These are phyloP conservation scores for Cubamyces lactineus DNA, from an alignment of 768 basidiomycete species.

Conservation along the genomic window DNA sequence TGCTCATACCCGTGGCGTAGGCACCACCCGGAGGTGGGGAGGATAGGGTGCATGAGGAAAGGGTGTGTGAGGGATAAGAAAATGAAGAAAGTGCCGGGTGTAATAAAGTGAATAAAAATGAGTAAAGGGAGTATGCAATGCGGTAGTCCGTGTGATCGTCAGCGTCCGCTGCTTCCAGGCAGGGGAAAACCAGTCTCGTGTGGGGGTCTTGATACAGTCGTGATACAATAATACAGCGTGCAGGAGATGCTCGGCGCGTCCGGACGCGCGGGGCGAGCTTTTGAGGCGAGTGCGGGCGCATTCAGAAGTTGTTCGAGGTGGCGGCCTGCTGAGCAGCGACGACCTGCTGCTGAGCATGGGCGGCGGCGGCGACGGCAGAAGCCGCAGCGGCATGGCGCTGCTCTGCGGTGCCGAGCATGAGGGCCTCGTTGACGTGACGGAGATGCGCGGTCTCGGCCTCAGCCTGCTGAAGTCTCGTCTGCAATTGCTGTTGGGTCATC, in stretches of 20 bases:
- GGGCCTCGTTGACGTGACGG: slow-evolving; percentile 82
- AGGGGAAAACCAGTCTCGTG: slow-evolving; percentile 39
- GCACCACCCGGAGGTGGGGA: slow-evolving; percentile 24
- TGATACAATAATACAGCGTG: slow-evolving; percentile 39
- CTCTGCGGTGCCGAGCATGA: slow-evolving; percentile 85
- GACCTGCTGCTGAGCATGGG: slow-evolving; percentile 42
- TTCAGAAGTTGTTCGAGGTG: slow-evolving; percentile 33
- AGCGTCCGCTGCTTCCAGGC: slow-evolving; percentile 60
- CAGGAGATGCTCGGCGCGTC: slow-evolving; percentile 36
- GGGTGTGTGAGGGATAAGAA: neutral
- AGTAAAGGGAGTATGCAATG: slow-evolving; percentile 34
- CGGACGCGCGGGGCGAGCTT: slow-evolving; percentile 33
- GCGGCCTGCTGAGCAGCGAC: slow-evolving; percentile 47
- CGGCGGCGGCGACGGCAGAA: slow-evolving; percentile 57
- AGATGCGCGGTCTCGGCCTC: slow-evolving; percentile 82
- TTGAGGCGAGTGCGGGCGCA: slow-evolving; percentile 26
- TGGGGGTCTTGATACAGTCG: slow-evolving; percentile 31
- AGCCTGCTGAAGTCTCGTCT: slow-evolving; percentile 75
- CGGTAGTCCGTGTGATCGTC: slow-evolving; percentile 48
- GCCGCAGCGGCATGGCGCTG: slow-evolving; percentile 65
- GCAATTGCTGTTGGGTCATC: slow-evolving; percentile 73
- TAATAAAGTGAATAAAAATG: slow-evolving; percentile 38
- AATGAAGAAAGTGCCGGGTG: slow-evolving; percentile 24
- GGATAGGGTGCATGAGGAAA: neutral
- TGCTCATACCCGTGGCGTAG: slow-evolving; percentile 26